Base-by-base conservation (phyloP, 2,329 filamentous ascomycete genomes). In the Rhynchosporium secalis region DNA sequence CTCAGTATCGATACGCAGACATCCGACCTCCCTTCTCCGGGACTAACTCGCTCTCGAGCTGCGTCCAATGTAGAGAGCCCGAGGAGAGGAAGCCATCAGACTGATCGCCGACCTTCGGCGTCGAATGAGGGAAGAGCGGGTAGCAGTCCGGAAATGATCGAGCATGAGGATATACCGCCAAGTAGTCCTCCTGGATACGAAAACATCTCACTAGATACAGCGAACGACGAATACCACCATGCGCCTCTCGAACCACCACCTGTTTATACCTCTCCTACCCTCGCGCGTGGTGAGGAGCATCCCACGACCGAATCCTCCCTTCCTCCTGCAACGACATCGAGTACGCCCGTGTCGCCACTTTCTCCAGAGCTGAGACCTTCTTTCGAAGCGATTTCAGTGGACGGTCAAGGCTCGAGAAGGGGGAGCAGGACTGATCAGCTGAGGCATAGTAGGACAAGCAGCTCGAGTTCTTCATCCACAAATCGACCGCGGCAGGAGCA, bases 1-100 rank as follows among this genome's bases (percentile, higher is more conserved):
- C 70, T 84, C n/a, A 86, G 82, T 72, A 77, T 85, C 63, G 76
- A 78, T 61, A 77, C 74, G 7, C 79, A 78, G 61, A 78, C 79
- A 57, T 74, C 70, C 15, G 76, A 77, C 55, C 65, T 79, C 4
- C 76, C 76, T 15, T 78, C 80, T 6, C 75, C 78, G 4, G 71
- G 72, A 9, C 65, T 77, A 38, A 70, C 72, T 15, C 71, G 76
- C n/a, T 77, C 79, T 5, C 72, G 77, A 29, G 73, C 76, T 4
- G 75, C 75, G 61, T 84, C 83, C 3, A 75, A 76, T 9, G 69
- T 76, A 6, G 76, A 77, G 9, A 81, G 78, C n/a, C 78, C 69
- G 38, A 60, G 55, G 31, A 63, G 51, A 43, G 51, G 51, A 41
- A 66, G 46, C 49, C 29, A 62, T 58, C 58, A 61, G 38, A 58